Conservation (phyloP, 225 moss, liverwort and hornwort genomes). For the Thuidium tamariscinum region DNA sequence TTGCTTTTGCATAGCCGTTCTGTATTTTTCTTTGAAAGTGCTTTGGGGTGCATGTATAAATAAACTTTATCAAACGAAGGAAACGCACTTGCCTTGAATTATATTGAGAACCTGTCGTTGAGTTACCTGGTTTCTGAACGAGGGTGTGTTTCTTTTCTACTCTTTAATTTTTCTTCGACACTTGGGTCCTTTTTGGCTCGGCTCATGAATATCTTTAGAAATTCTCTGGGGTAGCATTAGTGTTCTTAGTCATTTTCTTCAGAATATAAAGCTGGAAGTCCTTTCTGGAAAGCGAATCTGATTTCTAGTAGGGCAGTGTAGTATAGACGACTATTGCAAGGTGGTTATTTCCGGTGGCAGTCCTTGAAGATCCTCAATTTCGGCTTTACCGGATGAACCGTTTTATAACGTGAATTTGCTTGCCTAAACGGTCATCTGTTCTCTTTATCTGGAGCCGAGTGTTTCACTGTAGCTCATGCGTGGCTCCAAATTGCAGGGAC, state of each 20-base stretch:
- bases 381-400: neutral
- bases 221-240: neutral
- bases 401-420: neutral
- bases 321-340: neutral
- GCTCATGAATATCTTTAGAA: neutral
- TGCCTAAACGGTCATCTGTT: neutral
- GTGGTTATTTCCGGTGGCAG: neutral
- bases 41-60: neutral
- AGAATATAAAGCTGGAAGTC: neutral
- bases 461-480: neutral
- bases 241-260: neutral
- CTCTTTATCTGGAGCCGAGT: neutral
- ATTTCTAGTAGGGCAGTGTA: neutral
- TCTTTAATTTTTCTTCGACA: neutral
- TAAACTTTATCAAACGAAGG: neutral
- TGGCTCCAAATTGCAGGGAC: conserved; percentile 52
- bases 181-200: neutral
- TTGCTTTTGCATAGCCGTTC: neutral
- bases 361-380: neutral
- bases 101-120: neutral
- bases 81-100: neutral
- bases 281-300: neutral
- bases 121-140: neutral
- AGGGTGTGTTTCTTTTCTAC: neutral
- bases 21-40: neutral